Evolutionary conservation across 2,329 filamentous ascomycete genomes (phyloP).

Genomic region (Exophiala phaeomuriformis): DNA sequence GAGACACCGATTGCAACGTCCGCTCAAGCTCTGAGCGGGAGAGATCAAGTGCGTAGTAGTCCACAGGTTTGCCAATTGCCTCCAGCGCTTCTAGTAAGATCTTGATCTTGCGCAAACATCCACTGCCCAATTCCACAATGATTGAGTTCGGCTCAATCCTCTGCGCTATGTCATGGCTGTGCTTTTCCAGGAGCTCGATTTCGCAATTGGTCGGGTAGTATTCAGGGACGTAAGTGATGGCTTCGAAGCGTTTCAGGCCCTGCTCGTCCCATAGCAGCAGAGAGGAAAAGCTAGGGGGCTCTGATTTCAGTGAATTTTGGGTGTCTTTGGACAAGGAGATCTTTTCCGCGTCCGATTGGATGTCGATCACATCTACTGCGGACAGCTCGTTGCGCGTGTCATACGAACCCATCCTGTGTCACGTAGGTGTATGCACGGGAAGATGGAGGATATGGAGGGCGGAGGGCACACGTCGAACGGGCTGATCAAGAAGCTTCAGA

Average conservation of each 20-base stretch:
- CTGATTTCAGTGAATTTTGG: slow-evolving; percentile 55
- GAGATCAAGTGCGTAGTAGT: slow-evolving; percentile 87
- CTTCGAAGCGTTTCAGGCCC: slow-evolving; percentile 74
- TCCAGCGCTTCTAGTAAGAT: slow-evolving; percentile 81
- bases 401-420: not conserved
- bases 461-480: too few species aligned
- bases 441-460: too few species aligned
- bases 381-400: not conserved
- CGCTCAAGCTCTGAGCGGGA: slow-evolving; percentile 71
- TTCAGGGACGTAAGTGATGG: slow-evolving; percentile 84
- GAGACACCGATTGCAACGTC: slow-evolving; percentile 70
- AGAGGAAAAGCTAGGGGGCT: slow-evolving; percentile 64
- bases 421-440: too few species aligned
- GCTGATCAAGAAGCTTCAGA: too few species aligned
- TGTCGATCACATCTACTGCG: slow-evolving; percentile 52
- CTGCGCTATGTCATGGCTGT: slow-evolving; percentile 65
- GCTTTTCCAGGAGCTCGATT: slow-evolving; percentile 66
- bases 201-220: slow-evolving; percentile 93
- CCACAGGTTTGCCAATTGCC: slow-evolving; percentile 61
- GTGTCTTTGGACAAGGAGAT: slow-evolving; percentile 63
- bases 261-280: slow-evolving; percentile 68
- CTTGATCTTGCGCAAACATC: slow-evolving; percentile 74
- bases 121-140: slow-evolving; percentile 85
- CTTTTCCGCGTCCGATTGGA: slow-evolving; percentile 62
- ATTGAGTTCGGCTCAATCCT: slow-evolving; percentile 66